Base-by-base conservation (phyloP, 805 yeast genomes). In the Kazachstania taianensis region DNA sequence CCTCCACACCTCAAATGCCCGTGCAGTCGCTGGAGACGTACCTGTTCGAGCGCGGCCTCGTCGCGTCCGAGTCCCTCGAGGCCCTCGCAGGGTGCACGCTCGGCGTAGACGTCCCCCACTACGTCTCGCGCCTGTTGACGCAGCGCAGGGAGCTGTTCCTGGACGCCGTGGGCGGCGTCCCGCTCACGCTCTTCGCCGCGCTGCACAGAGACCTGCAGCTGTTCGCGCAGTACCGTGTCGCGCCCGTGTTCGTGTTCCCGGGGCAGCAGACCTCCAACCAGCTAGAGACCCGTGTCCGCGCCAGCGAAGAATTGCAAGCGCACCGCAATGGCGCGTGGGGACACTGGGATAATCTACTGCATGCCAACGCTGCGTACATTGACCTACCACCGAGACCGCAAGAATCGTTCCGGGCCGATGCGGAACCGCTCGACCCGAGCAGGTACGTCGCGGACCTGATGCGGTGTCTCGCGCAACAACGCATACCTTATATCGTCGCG, bases 41-140 rank as follows among this genome's bases (percentile, higher is more conserved):
- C 52, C 64, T 80, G 30, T 74, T 75, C 46, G 94, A 84, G 45
- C 70, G 79, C 41, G 72, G 77, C 40, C 59, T 80, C 30, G 77
- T 75, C 32, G 66, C 69, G 33, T 65, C 76, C 14, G 61, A 72
- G 43, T 77, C 89, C 10, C 64, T 84, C 46, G 81, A 79, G 25
- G 61, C 74, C 3, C 63, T 85, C 39, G 72, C 66, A 38, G 75
- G 77, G 49, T 71, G 87, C 19, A 72, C 78, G 12, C 62, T 85
- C 35, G 95, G 94, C 38, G 81, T 85, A 30, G 95, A 86, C 54
- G 92, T 78, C 10, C 81, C 75, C 44, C 86, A 84, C 52, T 86
- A 84, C 50, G 57, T 84, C 26, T 65, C 81, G 18, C 61, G 83
- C 36, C 65, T 81, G 29, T 58, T 81, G 41, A 50, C 78, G 5